These are phyloP conservation scores for Chloromonas sp. DNA, from an alignment of 163 green algal genomes.

Conservation along the genomic window DNA sequence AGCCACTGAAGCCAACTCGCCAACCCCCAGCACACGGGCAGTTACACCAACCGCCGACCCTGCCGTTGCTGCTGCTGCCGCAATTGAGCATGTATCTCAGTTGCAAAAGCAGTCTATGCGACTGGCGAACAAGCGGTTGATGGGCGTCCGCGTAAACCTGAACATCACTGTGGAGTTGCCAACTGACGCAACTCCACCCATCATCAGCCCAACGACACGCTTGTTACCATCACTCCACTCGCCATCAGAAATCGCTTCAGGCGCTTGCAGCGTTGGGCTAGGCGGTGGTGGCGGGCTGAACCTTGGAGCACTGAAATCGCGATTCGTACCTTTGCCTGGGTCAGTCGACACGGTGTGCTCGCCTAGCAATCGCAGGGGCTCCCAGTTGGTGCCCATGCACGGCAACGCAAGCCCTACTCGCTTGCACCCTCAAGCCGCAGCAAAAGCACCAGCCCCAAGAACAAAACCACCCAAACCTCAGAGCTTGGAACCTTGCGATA, in stretches of 20 bases:
- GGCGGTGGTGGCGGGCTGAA: neutral
- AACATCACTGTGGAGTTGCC: neutral
- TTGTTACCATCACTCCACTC: neutral
- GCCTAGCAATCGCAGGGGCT: neutral
- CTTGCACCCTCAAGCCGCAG: neutral
- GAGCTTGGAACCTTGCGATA: neutral
- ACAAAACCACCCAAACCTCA: neutral
- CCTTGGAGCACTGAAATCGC: neutral
- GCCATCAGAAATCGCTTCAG: neutral
- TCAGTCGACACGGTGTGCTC: neutral
- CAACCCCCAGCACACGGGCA: neutral
- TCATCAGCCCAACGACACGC: neutral
- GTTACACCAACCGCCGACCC: neutral
- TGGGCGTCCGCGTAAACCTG: neutral
- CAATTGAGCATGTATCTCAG: neutral
- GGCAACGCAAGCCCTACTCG: too few species aligned
- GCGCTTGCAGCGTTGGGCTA: neutral
- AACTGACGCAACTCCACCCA: neutral
- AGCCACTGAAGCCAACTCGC: too few species aligned
- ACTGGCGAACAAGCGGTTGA: neutral
- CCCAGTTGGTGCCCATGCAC: too few species aligned
- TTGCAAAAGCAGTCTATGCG: neutral
- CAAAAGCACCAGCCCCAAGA: neutral
- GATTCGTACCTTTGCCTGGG: neutral
- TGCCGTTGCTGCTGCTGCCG: neutral